Evolutionary conservation across 495 filamentous ascomycete genomes (phyloP).

Genomic region (Trichoderma reesei): DNA sequence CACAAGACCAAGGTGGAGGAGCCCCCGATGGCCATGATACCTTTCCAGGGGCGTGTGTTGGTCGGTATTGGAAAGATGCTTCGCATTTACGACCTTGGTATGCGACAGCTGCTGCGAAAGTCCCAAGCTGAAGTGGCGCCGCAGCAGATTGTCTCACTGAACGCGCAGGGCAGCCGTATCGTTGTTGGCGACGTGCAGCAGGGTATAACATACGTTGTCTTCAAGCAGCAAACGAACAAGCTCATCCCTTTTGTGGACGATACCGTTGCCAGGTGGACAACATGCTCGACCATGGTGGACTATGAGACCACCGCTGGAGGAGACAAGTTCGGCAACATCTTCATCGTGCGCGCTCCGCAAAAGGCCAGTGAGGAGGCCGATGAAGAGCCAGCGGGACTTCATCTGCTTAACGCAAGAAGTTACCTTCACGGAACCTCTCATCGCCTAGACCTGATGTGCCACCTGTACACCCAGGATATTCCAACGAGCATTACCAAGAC

Average conservation of each 20-base stretch:
- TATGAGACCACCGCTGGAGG: slow-evolving; percentile 94
- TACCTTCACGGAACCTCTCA: slow-evolving; percentile 87
- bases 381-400: slow-evolving; percentile 83
- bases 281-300: slow-evolving; percentile 83
- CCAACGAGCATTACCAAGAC: slow-evolving; percentile 86
- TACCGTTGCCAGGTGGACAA: slow-evolving; percentile 78
- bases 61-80: slow-evolving; percentile 76
- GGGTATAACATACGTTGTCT: slow-evolving; percentile 82
- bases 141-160: slow-evolving; percentile 73
- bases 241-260: slow-evolving; percentile 92
- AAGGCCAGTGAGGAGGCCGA: slow-evolving; percentile 83
- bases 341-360: slow-evolving; percentile 78
- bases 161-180: slow-evolving; percentile 87
- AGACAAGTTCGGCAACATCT: slow-evolving; percentile 96
- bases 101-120: slow-evolving; percentile 85
- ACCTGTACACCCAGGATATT: slow-evolving; percentile 87
- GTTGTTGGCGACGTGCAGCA: slow-evolving; percentile 87
- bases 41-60: slow-evolving; percentile 84
- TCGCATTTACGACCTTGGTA: slow-evolving; percentile 81
- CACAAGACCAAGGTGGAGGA: slow-evolving; percentile 90
- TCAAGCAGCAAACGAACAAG: slow-evolving; percentile 83
- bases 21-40: slow-evolving; percentile 77
- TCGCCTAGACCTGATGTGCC: slow-evolving; percentile 70
- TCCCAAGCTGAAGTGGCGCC: slow-evolving; percentile 70
- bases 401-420: slow-evolving; percentile 74